phyloP scores from a whole-genome alignment of 371 early-diverging fungal species.

The Phascolomyces articulosus region DNA sequence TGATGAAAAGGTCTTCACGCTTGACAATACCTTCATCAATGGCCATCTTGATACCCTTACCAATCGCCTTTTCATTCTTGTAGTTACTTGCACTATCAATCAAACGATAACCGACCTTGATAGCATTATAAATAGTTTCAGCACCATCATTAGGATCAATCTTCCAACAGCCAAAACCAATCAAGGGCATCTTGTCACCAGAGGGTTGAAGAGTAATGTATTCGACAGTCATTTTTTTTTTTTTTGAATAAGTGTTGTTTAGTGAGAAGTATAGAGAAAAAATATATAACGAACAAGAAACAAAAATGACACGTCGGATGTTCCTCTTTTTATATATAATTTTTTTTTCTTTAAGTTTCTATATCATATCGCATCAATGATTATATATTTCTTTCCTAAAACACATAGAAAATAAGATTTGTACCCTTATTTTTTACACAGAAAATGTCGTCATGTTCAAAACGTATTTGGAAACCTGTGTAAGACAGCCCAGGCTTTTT shows the following conservation, averaged over 20 bases:
- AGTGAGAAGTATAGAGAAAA: not conserved
- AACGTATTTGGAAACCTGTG: not conserved
- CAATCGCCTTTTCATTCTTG: conserved; percentile 63
- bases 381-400: too few relatives aligned
- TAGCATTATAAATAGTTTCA: conserved; percentile 26
- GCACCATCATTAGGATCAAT: conserved; percentile 30
- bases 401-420: too few relatives aligned
- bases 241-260: not conserved
- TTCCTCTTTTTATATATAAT: not conserved
- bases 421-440: too few relatives aligned
- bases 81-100: conserved; percentile 40
- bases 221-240: conserved; percentile 23
- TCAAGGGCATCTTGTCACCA: conserved; percentile 24
- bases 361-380: too few relatives aligned
- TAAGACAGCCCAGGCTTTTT: not conserved
- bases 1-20: conserved; percentile 72
- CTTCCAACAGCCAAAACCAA: conserved; percentile 38
- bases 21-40: conserved; percentile 51
- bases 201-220: conserved; percentile 19
- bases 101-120: conserved; percentile 31
- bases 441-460: conserved; percentile 5
- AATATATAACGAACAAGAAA: not conserved
- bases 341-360: too few relatives aligned
- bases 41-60: conserved; percentile 40
- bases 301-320: too few relatives aligned